Conservation (phyloP, 2,329 filamentous ascomycete species). For the Dothideomycetes sp. region DNA sequence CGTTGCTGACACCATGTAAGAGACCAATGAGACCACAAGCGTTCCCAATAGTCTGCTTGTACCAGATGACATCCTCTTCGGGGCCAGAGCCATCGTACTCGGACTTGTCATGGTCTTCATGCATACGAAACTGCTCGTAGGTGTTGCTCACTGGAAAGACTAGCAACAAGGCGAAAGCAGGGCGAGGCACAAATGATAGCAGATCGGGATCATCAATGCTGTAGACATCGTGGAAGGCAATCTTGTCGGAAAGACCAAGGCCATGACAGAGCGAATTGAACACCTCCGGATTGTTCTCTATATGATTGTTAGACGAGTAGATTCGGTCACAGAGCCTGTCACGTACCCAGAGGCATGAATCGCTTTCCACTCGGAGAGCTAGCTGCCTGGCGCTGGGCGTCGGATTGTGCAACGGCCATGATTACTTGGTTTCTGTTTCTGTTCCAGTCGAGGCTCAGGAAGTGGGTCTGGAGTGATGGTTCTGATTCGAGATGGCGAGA, state of each 20-base stretch:
- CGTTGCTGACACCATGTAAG: slow-evolving; percentile 73
- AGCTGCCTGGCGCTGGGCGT: background rate
- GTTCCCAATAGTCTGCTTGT: slow-evolving; percentile 87
- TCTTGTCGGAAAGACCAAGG: slow-evolving; percentile 67
- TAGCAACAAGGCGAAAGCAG: slow-evolving; percentile 76
- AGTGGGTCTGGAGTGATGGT: too few relatives aligned
- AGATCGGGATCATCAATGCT: slow-evolving; percentile 78
- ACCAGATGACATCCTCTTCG: slow-evolving; percentile 77
- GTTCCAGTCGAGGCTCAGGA: too few relatives aligned
- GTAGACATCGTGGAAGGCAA: slow-evolving; percentile 85
- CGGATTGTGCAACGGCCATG: background rate
- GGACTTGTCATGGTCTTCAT: slow-evolving; percentile 55
- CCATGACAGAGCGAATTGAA: slow-evolving; percentile 75
- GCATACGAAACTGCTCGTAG: slow-evolving; percentile 65
- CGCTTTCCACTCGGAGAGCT: slow-evolving; percentile 9
- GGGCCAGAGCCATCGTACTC: slow-evolving; percentile 60
- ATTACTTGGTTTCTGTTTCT: background rate
- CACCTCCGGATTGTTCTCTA: slow-evolving; percentile 72
- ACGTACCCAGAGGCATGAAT: slow-evolving; percentile 17
- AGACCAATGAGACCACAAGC: slow-evolving; percentile 86
- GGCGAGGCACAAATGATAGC: slow-evolving; percentile 77
- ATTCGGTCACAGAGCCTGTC: too few relatives aligned
- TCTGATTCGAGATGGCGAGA: too few relatives aligned
- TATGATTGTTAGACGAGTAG: background rate
- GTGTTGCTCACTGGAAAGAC: slow-evolving; percentile 75